Conservation (phyloP, 306 rosid genomes). For the Cotoneaster glaucophyllus region DNA sequence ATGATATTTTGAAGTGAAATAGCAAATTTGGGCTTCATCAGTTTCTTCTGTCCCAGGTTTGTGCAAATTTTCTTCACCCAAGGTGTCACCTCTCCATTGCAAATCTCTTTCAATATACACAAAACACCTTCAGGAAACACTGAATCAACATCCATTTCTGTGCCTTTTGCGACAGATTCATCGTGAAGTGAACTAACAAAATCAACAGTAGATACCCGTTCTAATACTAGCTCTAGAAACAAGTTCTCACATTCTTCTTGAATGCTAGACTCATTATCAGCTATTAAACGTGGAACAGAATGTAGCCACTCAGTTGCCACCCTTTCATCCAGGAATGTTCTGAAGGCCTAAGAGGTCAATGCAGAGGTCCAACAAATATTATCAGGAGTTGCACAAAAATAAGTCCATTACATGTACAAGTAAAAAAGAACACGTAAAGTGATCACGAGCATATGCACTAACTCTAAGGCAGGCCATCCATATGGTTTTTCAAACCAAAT, state of each 20-base stretch:
- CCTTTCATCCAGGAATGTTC: constrained; percentile 55
- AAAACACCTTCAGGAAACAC: constrained; percentile 46
- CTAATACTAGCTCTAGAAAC: constrained; percentile 81
- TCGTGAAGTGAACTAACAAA: constrained; percentile 21
- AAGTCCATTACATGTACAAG: not conserved
- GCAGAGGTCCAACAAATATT: not conserved
- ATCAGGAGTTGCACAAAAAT: constrained; percentile 4
- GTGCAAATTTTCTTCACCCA: constrained; percentile 93
- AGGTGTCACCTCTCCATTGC: constrained; percentile 71
- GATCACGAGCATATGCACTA: not conserved
- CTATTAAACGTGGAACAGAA: constrained; percentile 72
- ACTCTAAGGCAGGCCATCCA: not conserved
- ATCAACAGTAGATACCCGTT: constrained; percentile 53
- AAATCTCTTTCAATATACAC: constrained; percentile 57
- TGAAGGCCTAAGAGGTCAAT: constrained; percentile 53
- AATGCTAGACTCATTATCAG: constrained; percentile 84
- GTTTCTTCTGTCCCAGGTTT: constrained; percentile 76
- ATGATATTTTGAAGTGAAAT: constrained; percentile 70
- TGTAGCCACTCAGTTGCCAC: constrained; percentile 84
- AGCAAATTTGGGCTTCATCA: constrained; percentile 45
- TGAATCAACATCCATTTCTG: constrained; percentile 40
- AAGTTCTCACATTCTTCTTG: constrained; percentile 90
- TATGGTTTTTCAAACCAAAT: not conserved
- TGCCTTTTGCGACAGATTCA: constrained; percentile 25
- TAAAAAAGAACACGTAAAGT: not conserved